Base-by-base conservation (phyloP, 1,139 yeast genomes). In the Groenewaldozyma auringiensis region DNA sequence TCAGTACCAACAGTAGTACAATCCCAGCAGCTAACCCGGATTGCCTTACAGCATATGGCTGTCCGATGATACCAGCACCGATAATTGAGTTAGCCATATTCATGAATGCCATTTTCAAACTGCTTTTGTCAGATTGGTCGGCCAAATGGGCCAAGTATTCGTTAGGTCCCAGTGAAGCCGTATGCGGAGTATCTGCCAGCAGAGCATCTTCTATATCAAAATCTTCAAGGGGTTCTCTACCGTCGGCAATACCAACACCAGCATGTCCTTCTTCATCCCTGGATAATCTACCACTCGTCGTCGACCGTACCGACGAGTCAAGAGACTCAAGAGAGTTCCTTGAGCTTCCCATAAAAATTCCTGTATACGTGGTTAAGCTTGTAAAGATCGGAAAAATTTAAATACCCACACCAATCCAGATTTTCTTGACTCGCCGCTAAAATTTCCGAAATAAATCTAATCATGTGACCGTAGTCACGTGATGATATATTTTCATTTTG, bases 11-110 rank as follows among this genome's bases (percentile, higher is more conserved):
- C 63, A 87, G 71, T 4, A 81, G 72, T 0, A 86, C 17, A 0
- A 83, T 63, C 2, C 95, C 95, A 0, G 94, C 88, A 0, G 81
- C 53, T 1, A 89, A 64, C 0, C 97, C 97, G 27, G 86, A 75
- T 57, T 87, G 85, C 45, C 75, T 71, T 56, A 89, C 79, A 0
- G 97, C 96, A 58, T 81, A 84, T 1, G 97, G 94, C 56, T 88
- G 94, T 1, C 96, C 96, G 39, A 89, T 87, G 43, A 92, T 86
- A 1, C 96, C 96, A 0, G 97, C 96, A 0, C 97, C 97, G 13
- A 89, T 70, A 49, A 88, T 89, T 14, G 67, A 83, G 64, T 89
- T 89, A 20, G 96, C 94, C 95, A 89, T 88, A 64, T 89, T 89
- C 94, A 89, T 85, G 59, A 89, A 88, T 11, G 96, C 96, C 88